Evolutionary conservation across 768 basidiomycete genomes (phyloP), one percentile per base, ranked within the genome.

Genomic region (Boletus reticulatus): DNA sequence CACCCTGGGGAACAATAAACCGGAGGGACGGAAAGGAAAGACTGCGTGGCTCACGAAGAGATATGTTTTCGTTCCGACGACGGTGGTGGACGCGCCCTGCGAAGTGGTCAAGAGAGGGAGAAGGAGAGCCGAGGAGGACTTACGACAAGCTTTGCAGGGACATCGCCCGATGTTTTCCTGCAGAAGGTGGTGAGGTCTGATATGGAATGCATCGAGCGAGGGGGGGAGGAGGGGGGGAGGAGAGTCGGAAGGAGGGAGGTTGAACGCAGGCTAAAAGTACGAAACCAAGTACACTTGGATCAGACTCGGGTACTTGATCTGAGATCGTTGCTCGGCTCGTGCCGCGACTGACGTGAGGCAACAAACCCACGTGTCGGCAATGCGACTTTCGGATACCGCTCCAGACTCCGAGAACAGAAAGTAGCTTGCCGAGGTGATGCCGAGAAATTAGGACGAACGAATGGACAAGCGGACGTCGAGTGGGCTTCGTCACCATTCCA

Each of bases 11-110:
- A 11, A 53, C 0, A n/a, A 34, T 56, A 17, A 55, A 17, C 16
- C 42, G 5, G 2, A 4, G 0, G n/a, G 4, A 12, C 0, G 7
- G 9, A 19, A 19, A 39, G 13, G 31, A 17, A 5, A 24, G 3
- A 11, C 19, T 0, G 13, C 8, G 19, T 6, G 22, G 74, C 87
- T 75, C 67, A 92, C 91, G 67, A 95, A 96, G 34, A 97, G 83
- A 69, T 90, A 96, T 82, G 94, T 83, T 72, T 88, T 88, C 43
- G 88, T 87, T 46, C 89, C 90, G 34, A 94, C 82, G 56, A 94
- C 87, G 39, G 93, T 94, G n/a, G 91, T 91, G 9, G 91, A 92
- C 22, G 94, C 89, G 52, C 94, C 94, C 89, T 92, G 55, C 14
- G 46, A 53, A n/a, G 37, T 10, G 43, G 39, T 54, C 29, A 52